Evolutionary conservation across 768 basidiomycete species (phyloP), one percentile per base, ranked within the genome.

Genomic region (Suillus ampliporus): DNA sequence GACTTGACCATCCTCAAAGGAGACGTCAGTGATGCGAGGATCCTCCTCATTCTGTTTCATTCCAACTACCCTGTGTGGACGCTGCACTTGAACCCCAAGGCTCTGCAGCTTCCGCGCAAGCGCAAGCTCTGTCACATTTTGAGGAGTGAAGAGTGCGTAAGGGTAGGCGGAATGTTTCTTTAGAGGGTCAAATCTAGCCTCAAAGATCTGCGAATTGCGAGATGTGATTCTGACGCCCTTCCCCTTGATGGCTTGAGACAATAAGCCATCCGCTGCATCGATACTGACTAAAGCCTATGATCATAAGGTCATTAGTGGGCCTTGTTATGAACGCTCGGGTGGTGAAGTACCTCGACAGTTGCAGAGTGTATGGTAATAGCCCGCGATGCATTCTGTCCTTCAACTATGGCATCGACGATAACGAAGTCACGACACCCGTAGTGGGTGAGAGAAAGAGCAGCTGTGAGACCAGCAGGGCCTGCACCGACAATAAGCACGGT

Each of bases 401-500:
- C 52, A 21, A 57, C 52, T 4, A 62, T 43, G 26, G 69, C 72
- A 58, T 83, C 81, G 23, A 80, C 80, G 14, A 82, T 72, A 13
- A 76, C 61, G 72, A 83, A 53, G 17, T 51, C 50, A n/a, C 19
- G 28, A 31, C 50, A 51, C 28, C 19, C 28, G n/a, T 82, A 77
- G 13, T 79, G 72, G 19, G 74, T 67, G 7, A 86, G 79, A 19
- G 83, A 78, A 17, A 84, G 67, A 26, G 84, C 84, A 50, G 77
- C 71, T 0, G 81, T 73, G 56, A 85, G 78, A 9, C 85, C 84
- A 0, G 77, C 68, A 26, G 84, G 84, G 19, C 84, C 84, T 28
- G 82, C 82, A 34, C 83, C 84, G 11, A 86, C 79, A 28, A 86
- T 76, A 56, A 85, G 78, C 34, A 85, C 71, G 28, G 79, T 79